Conservation (phyloP, 805 yeast species). For the Spathaspora girioi region DNA sequence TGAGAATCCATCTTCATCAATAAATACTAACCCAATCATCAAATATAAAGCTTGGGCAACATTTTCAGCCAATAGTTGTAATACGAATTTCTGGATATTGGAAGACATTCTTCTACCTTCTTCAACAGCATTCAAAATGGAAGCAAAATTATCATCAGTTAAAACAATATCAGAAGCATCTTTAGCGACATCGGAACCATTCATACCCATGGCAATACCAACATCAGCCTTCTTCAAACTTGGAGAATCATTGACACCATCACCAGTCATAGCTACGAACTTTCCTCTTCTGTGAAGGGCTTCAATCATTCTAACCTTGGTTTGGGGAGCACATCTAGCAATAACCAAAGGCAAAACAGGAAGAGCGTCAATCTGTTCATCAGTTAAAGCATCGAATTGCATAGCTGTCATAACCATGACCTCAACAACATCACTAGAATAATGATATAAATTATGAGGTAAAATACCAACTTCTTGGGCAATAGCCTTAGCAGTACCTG, state of each 20-base stretch:
- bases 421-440: conserved; percentile 51
- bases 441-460: conserved; percentile 48
- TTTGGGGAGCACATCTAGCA: conserved; percentile 81
- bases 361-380: conserved; percentile 54
- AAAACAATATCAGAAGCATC: conserved; percentile 96
- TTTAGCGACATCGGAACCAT: conserved; percentile 96
- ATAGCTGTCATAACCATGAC: conserved; percentile 75
- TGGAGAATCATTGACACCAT: conserved; percentile 96
- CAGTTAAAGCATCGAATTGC: conserved; percentile 62
- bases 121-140: conserved; percentile 75
- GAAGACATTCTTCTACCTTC: conserved; percentile 31
- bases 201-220: conserved; percentile 87
- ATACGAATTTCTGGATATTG: conserved; percentile 31
- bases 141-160: conserved; percentile 92
- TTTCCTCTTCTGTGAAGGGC: conserved; percentile 48
- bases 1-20: conserved; percentile 58
- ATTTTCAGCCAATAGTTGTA: conserved; percentile 31
- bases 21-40: conserved; percentile 73
- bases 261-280: conserved; percentile 87
- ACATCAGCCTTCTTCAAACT: conserved; percentile 91
- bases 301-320: conserved; percentile 78
- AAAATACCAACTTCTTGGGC: conserved; percentile 34
- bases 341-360: conserved; percentile 73
- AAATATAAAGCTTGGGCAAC: conserved; percentile 56
- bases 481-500: conserved; percentile 32